These are phyloP conservation scores for Dionaea muscipula DNA, from an alignment of 179 eudicot species.

Conservation along the genomic window DNA sequence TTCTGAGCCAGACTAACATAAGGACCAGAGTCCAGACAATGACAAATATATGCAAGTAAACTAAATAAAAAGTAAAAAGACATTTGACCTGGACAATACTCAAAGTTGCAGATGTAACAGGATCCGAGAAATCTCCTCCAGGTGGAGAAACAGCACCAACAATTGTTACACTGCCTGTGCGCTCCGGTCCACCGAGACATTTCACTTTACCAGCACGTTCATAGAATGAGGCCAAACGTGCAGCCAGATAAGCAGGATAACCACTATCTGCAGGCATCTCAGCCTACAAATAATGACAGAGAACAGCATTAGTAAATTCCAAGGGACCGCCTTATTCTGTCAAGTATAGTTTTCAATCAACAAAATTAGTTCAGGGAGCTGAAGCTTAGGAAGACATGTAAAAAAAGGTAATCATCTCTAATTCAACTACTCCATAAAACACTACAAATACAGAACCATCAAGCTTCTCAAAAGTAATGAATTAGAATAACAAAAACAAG, in stretches of 20 bases:
- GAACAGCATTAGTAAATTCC: neutral
- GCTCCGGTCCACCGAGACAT: conserved; percentile 97
- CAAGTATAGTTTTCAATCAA: too few species aligned
- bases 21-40: neutral
- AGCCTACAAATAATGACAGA: conserved; percentile 44
- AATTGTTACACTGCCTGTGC: conserved; percentile 94
- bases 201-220: conserved; percentile 99
- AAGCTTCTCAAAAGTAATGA: too few species aligned
- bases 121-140: conserved; percentile 99
- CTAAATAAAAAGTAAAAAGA: neutral
- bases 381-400: neutral
- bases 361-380: too few species aligned
- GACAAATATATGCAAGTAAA: neutral
- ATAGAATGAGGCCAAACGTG: conserved; percentile 93
- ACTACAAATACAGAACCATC: too few species aligned
- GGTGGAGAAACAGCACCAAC: conserved; percentile 99
- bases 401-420: neutral
- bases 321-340: too few species aligned
- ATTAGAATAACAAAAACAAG: neutral
- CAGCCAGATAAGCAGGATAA: conserved; percentile 99
- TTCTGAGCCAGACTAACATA: neutral
- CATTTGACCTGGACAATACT: conserved; percentile 82
- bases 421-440: neutral
- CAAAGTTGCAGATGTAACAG: conserved; percentile 94
- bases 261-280: conserved; percentile 99